These are phyloP conservation scores for Gymnopilus dilepis DNA, from an alignment of 768 basidiomycete genomes.

Conservation along the genomic window DNA sequence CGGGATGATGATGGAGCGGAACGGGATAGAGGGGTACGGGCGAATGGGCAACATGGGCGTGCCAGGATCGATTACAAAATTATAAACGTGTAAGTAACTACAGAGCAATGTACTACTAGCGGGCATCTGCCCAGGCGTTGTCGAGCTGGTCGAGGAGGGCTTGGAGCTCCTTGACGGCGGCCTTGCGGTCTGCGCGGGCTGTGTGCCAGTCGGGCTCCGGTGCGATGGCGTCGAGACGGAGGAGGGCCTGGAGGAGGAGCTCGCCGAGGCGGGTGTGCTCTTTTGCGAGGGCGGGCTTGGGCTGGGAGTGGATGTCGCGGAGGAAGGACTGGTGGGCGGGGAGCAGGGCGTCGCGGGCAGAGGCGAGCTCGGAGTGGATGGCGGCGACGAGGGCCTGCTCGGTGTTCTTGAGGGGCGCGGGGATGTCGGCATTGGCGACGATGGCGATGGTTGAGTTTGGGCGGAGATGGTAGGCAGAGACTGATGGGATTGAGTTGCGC, in stretches of 20 bases:
- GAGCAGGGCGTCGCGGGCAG: conserved; percentile 44
- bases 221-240: conserved; percentile 83
- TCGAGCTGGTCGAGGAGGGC: conserved; percentile 81
- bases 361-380: conserved; percentile 60
- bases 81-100: conserved; percentile 26
- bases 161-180: conserved; percentile 87
- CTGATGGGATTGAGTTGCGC: conserved; percentile 36
- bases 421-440: conserved; percentile 43
- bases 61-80: conserved; percentile 35
- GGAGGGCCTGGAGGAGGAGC: conserved; percentile 82
- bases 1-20: conserved; percentile 78
- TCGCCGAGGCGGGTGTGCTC: conserved; percentile 73
- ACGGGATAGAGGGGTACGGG: conserved; percentile 53
- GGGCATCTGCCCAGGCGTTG: conserved; percentile 55
- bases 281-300: conserved; percentile 28
- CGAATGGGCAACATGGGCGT: conserved; percentile 16
- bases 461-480: conserved; percentile 78
- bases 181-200: conserved; percentile 82
- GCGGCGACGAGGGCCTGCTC: conserved; percentile 56
- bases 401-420: conserved; percentile 38
- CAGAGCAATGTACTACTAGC: conserved; percentile 11
- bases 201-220: conserved; percentile 78
- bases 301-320: conserved; percentile 26
- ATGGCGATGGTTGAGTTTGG: conserved; percentile 73
- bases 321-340: conserved; percentile 24